A percentile compares a stretch with the other conserved stretches of the same genome.
Evolutionary conservation across 108 stramenopile genomes (phyloP).

Genomic region (Nitzschia sp.): DNA sequence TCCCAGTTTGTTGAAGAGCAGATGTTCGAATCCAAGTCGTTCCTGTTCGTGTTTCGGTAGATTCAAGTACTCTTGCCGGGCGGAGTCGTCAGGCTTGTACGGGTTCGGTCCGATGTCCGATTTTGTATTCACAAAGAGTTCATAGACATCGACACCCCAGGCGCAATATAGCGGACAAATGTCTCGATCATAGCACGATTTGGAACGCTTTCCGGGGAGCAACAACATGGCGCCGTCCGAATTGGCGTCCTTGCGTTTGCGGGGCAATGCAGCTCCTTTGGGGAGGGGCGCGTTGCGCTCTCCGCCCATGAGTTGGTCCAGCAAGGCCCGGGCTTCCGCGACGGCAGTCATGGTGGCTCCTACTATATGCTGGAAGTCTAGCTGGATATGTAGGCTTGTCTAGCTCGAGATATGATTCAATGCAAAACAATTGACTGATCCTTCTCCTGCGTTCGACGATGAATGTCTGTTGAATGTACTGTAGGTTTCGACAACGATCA

Average conservation of each 20-base stretch:
- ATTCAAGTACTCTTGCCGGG: conserved; percentile 59
- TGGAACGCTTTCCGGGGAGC: conserved; percentile 47
- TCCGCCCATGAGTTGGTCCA: conserved; percentile 87
- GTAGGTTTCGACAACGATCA: too few species aligned
- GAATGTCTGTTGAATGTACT: too few species aligned
- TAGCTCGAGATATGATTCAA: too few species aligned
- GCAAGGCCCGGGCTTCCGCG: conserved; percentile 60
- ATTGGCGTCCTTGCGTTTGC: conserved; percentile 27
- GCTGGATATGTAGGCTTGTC: too few species aligned
- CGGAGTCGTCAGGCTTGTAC: conserved; percentile 60
- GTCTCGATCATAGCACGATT: conserved; percentile 82
- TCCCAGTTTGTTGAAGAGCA: conserved; percentile 68
- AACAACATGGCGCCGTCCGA: conserved; percentile 25
- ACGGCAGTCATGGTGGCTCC: conserved; percentile 28
- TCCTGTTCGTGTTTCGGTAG: conserved; percentile 77
- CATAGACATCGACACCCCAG: conserved; percentile 88
- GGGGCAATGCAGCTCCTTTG: conserved; percentile 48
- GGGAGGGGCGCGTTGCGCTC: conserved; percentile 81
- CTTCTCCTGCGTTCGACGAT: too few species aligned
- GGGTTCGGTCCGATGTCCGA: conserved; percentile 80
- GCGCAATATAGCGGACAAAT: conserved; percentile 87
- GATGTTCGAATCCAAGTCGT: conserved; percentile 72
- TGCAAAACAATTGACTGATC: too few species aligned
- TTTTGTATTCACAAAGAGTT: conserved; percentile 89
- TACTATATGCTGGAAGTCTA: neutral